phyloP scores from a whole-genome alignment of 2,329 filamentous ascomycete species.

The Fusarium brevicatenulatum region DNA sequence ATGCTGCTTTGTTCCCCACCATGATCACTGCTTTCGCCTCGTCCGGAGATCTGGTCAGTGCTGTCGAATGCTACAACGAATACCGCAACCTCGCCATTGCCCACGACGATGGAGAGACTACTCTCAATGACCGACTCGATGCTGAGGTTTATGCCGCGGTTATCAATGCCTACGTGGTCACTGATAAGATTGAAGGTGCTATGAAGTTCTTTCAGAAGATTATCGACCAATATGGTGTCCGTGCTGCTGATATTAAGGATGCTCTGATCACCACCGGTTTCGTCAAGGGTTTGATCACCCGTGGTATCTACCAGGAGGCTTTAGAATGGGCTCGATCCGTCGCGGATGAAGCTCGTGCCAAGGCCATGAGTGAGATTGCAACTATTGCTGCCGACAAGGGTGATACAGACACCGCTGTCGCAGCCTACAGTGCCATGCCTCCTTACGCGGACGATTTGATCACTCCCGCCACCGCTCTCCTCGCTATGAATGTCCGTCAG shows the following conservation, averaged over 20 bases:
- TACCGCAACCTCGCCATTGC: constrained; percentile 90
- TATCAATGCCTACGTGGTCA: constrained; percentile 87
- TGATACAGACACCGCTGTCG: constrained; percentile 72
- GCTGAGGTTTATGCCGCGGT: constrained; percentile 90
- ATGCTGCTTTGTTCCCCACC: constrained; percentile 83
- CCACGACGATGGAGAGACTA: constrained; percentile 77
- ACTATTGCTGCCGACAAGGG: constrained; percentile 83
- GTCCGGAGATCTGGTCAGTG: constrained; percentile 83
- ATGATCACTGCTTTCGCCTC: constrained; percentile 96
- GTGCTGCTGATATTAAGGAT: constrained; percentile 73
- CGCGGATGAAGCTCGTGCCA: constrained; percentile 65
- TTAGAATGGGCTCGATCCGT: constrained; percentile 76
- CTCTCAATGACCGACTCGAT: constrained; percentile 78
- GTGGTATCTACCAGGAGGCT: constrained; percentile 77
- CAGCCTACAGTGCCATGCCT: constrained; percentile 71
- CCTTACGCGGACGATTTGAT: constrained; percentile 60
- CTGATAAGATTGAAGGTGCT: constrained; percentile 82
- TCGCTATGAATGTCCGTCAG: constrained; percentile 86
- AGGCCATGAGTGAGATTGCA: constrained; percentile 78
- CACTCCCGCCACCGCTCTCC: constrained; percentile 78
- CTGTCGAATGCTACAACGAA: constrained; percentile 94
- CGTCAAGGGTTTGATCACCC: constrained; percentile 79
- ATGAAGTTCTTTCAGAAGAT: constrained; percentile 88
- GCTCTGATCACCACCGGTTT: constrained; percentile 79
- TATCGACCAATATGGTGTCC: constrained; percentile 67